These are phyloP conservation scores for Aurantiochytrium sp. DNA, from an alignment of 108 stramenopile genomes.

Conservation along the genomic window DNA sequence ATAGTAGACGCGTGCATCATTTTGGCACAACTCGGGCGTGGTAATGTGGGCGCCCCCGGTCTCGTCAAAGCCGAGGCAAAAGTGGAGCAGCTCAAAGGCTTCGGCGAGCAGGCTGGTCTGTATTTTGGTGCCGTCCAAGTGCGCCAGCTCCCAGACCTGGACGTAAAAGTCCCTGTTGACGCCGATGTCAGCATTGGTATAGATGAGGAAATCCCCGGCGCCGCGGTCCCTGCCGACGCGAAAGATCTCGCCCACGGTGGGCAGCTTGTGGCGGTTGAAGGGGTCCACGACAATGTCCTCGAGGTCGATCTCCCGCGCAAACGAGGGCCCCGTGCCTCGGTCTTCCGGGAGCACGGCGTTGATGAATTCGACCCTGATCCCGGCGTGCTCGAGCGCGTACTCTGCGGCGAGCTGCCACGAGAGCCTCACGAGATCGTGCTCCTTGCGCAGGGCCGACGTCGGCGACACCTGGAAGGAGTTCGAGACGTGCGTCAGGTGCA, in stretches of 20 bases:
- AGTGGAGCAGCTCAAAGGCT: background rate
- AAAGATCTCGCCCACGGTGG: background rate
- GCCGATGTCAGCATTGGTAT: constrained; percentile 14
- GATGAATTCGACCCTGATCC: background rate
- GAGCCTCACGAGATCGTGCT: background rate
- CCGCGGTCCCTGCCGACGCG: background rate
- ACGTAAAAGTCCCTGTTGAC: background rate
- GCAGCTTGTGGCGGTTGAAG: background rate
- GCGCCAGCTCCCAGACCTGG: background rate
- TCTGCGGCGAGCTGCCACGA: constrained; percentile 11
- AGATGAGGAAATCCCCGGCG: background rate
- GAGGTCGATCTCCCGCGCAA: background rate
- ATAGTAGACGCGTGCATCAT: background rate
- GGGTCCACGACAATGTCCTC: background rate
- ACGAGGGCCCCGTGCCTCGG: background rate
- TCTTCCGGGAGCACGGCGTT: background rate
- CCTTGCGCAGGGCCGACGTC: background rate
- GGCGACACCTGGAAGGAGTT: background rate
- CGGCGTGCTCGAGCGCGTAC: background rate
- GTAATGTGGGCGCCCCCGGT: background rate
- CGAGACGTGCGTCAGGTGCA: background rate
- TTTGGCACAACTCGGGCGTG: background rate
- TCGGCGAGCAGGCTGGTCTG: background rate
- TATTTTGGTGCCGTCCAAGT: background rate
- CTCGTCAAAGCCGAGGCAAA: background rate